A percentile compares a stretch with the other conserved stretches of the same genome.
These are phyloP conservation scores for Rhodomyrtus psidioides DNA, from an alignment of 441 rosid genomes.

Conservation along the genomic window DNA sequence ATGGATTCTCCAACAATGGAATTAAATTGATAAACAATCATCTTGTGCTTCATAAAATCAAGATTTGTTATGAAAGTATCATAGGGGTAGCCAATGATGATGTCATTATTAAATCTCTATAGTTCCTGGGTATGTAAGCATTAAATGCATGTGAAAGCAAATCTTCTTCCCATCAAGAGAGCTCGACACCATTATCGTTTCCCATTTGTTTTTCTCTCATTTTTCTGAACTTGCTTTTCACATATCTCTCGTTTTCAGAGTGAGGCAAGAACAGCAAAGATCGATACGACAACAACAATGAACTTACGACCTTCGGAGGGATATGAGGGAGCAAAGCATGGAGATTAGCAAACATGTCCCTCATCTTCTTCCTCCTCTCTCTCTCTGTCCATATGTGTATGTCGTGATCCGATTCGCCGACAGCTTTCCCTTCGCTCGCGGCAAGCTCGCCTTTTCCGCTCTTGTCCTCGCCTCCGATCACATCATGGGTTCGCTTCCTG, in stretches of 20 bases:
- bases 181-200: not conserved
- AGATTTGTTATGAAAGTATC: not conserved
- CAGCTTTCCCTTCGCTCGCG: not conserved
- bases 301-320: conserved; percentile 57
- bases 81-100: not conserved
- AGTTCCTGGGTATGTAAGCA: not conserved
- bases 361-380: conserved; percentile 90
- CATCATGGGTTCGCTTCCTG: conserved; percentile 1
- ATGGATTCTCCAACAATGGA: not conserved
- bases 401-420: conserved; percentile 45
- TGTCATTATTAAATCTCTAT: not conserved
- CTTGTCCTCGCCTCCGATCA: not conserved
- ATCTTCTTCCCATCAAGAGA: not conserved
- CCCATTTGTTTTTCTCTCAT: not conserved
- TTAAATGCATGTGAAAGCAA: not conserved
- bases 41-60: not conserved
- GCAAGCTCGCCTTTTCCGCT: not conserved
- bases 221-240: not conserved
- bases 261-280: not conserved
- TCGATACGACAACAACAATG: not conserved
- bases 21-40: not conserved
- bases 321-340: conserved; percentile 83
- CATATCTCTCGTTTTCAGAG: not conserved
- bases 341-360: conserved; percentile 63
- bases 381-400: conserved; percentile 76